Evolutionary conservation across 2,329 filamentous ascomycete species (phyloP), one percentile per base, ranked within the genome.

Genomic region (Beauveria sp.): DNA sequence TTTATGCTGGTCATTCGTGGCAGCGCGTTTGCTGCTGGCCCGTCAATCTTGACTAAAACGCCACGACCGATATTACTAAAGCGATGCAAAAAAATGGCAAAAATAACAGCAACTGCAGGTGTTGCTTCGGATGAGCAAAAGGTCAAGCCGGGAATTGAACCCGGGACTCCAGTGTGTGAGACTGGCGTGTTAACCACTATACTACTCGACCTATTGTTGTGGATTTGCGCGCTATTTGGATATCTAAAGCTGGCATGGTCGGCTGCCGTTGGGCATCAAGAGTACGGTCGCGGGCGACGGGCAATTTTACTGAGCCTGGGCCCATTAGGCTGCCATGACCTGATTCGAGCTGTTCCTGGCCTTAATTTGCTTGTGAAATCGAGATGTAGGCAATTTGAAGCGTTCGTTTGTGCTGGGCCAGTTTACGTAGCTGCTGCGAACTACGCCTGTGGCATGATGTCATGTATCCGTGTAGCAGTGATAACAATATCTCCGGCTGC

Each of bases 111-210:
- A 16, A 38, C 14, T 38, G 34, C 34, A 38, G 34, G 34, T 38
- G 12, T 38, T 38, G 34, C 12, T 38, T 38, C 14, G 5, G 34
- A 5, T 38, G 46, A 31, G n/a, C 22, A 40, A 40, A 28, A 61
- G 59, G 59, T 61, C 59, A 61, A 61, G 43, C 59, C 59, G 64
- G 64, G 65, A 64, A 66, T 65, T 63, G 65, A 65, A 66, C 65
- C 65, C 65, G 65, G 62, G 64, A 61, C 65, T 66, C 64, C 64
- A 63, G 64, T 54, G 38, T 64, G 65, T 66, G 65, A 66, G 63
- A 63, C 62, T 63, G 63, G 58, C 62, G 65, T 64, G 64, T 65
- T 66, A 66, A 62, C 65, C 65, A 65, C 64, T 66, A 64, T 63
- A 64, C 65, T 62, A 66, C 62, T 63, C 61, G 64, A 65, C 65